Evolutionary conservation across 164 flowering plant species (phyloP), one percentile per base, ranked within the genome.

Genomic region (Chloranthus sessilifolius): DNA sequence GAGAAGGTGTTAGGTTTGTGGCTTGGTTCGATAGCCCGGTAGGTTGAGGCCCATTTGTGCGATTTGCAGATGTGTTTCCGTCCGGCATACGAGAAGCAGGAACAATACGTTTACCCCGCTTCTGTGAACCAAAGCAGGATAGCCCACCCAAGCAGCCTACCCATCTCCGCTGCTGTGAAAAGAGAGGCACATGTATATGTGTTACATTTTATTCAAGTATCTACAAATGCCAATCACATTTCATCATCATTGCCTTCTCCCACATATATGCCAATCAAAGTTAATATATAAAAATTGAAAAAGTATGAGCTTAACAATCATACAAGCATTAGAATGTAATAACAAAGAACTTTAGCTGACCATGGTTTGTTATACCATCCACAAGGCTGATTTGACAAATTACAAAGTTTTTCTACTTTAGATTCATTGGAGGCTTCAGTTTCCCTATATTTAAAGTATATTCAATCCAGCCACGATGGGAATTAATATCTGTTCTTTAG

Each of bases 31-130:
- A 37, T 48, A 72, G 35, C 3, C 79, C 80, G 37, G 24, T 69
- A 34, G 78, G 73, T 66, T 79, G 94, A 66, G 86, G 62, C 27
- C 88, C 88, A 66, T 83, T 82, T 40, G 75, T 69, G 43, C 78
- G 88, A 44, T 76, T 68, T 3, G 65, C 73, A 10, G 83, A 47
- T 30, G 72, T 63, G 59, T 73, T 81, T 33, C 80, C 82, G 12
- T 88, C 96, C 17, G 83, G 84, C 30, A 84, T 65, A 30, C 96
- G 94, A 57, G 92, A 66, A 50, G 96, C 75, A 40, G 96, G 98
- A 4, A 83, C 98, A 52, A 92, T 80, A 11, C 98, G 90, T 34
- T 78, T 88, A 26, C 87, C 83, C 31, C 92, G 84, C 65, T 88
- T 88, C 28, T 84, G 81, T 5, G 80, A 47, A 21, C 87, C 66